These are phyloP conservation scores for Talaromyces islandicus DNA, from an alignment of 2,329 filamentous ascomycete genomes.

Conservation along the genomic window DNA sequence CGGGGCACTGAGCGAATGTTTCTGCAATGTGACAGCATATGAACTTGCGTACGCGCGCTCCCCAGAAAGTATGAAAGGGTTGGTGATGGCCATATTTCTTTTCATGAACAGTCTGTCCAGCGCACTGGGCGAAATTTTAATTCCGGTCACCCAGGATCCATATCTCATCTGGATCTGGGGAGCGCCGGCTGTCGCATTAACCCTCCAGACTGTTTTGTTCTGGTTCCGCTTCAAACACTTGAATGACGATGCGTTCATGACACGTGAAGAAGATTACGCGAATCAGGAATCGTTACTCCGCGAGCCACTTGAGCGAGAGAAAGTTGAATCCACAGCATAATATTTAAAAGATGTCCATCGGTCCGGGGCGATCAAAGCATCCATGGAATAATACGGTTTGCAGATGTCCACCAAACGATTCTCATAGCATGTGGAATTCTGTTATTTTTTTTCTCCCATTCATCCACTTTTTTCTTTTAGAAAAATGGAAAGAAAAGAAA, in stretches of 20 bases:
- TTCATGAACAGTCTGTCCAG: slow-evolving; percentile 54
- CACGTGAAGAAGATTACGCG: not conserved
- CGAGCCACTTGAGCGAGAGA: not conserved
- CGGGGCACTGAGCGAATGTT: slow-evolving; percentile 52
- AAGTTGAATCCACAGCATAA: not conserved
- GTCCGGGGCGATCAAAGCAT: not conserved
- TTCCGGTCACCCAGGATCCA: slow-evolving; percentile 41
- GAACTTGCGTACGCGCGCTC: slow-evolving; percentile 76
- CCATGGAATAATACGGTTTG: not conserved
- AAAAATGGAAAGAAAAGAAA: not conserved
- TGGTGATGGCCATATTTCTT: slow-evolving; percentile 30
- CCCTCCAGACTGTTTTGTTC: slow-evolving; percentile 44
- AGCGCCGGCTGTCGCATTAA: slow-evolving; percentile 44
- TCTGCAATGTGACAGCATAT: slow-evolving; percentile 55
- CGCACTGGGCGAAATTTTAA: slow-evolving; percentile 36
- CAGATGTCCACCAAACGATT: too few relatives aligned
- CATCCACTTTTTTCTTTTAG: too few relatives aligned
- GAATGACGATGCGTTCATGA: slow-evolving; percentile 44
- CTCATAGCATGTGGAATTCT: too few relatives aligned
- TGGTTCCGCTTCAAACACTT: slow-evolving; percentile 42
- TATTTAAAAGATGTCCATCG: not conserved
- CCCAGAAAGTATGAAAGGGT: slow-evolving; percentile 62
- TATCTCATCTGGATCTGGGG: slow-evolving; percentile 37
- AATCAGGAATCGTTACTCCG: not conserved
- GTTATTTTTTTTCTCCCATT: too few relatives aligned